phyloP scores from a whole-genome alignment of 257 asterid genomes.

The Capsicum rhomboideum region DNA sequence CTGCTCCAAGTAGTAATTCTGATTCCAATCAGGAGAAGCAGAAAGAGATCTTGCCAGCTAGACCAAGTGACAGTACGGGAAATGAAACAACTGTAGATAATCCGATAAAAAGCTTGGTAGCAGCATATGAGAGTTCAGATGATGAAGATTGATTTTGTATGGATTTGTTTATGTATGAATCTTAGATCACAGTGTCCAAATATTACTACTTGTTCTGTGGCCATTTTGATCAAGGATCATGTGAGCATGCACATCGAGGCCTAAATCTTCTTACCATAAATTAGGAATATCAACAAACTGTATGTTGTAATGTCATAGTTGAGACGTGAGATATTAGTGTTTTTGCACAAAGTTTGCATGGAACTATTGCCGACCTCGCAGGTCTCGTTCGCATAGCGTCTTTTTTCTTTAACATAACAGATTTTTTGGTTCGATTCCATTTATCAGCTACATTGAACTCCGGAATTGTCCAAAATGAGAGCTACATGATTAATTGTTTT shows the following conservation, averaged over 20 bases:
- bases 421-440: constrained; percentile 39
- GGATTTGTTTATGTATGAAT: neutral
- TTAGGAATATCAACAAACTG: neutral
- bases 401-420: constrained; percentile 26
- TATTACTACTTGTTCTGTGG: neutral
- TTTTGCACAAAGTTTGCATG: constrained; percentile 6
- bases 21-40: constrained; percentile 8
- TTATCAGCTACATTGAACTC: constrained; percentile 17
- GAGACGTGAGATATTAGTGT: neutral
- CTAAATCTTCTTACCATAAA: neutral
- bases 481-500: constrained; percentile 9
- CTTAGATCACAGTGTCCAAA: neutral
- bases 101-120: constrained; percentile 70
- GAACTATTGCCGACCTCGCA: constrained; percentile 37
- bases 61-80: constrained; percentile 4
- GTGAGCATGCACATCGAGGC: neutral
- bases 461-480: constrained; percentile 18
- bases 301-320: neutral
- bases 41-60: constrained; percentile 20
- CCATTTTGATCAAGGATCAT: neutral
- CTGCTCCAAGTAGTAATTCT: constrained; percentile 15
- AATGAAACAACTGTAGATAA: constrained; percentile 35
- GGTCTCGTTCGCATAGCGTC: constrained; percentile 20
- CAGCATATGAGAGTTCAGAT: constrained; percentile 76
- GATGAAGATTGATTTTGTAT: constrained; percentile 30